These are phyloP conservation scores for Athelia psychrophila DNA, from an alignment of 1,284 basidiomycete species.

Conservation along the genomic window DNA sequence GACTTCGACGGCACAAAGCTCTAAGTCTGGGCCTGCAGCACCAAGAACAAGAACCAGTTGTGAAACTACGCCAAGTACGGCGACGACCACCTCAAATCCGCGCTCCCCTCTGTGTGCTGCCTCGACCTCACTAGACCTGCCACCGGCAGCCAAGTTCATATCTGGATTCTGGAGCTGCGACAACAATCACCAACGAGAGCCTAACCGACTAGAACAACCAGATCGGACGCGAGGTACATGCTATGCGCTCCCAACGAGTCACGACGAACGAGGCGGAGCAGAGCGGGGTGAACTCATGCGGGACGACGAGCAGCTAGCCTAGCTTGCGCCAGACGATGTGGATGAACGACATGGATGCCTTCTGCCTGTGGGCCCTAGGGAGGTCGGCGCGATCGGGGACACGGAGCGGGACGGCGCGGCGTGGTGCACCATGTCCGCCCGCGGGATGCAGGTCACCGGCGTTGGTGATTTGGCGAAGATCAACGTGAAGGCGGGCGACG, in stretches of 20 bases:
- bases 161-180: slow-evolving; percentile 38
- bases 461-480: slow-evolving; percentile 66
- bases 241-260: slow-evolving; percentile 35
- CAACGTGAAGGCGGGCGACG: slow-evolving; percentile 44
- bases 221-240: slow-evolving; percentile 45
- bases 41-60: slow-evolving; percentile 38
- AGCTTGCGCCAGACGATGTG: slow-evolving; percentile 56
- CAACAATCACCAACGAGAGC: too few species aligned
- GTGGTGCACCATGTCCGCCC: slow-evolving; percentile 72
- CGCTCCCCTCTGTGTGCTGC: slow-evolving; percentile 49
- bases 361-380: slow-evolving; percentile 62
- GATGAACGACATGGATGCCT: slow-evolving; percentile 57
- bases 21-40: slow-evolving; percentile 45
- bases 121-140: slow-evolving; percentile 41
- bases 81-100: slow-evolving; percentile 35
- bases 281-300: slow-evolving; percentile 54
- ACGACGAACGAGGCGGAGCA: slow-evolving; percentile 49
- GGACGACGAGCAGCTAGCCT: slow-evolving; percentile 40
- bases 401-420: slow-evolving; percentile 71
- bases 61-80: slow-evolving; percentile 38
- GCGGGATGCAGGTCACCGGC: slow-evolving; percentile 60
- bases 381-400: slow-evolving; percentile 52
- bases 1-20: slow-evolving; percentile 40
- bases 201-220: slow-evolving; percentile 41
- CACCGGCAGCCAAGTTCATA: slow-evolving; percentile 43